Evolutionary conservation across 345 rosid genomes (phyloP).

Genomic region (Geranium rotundifolium): DNA sequence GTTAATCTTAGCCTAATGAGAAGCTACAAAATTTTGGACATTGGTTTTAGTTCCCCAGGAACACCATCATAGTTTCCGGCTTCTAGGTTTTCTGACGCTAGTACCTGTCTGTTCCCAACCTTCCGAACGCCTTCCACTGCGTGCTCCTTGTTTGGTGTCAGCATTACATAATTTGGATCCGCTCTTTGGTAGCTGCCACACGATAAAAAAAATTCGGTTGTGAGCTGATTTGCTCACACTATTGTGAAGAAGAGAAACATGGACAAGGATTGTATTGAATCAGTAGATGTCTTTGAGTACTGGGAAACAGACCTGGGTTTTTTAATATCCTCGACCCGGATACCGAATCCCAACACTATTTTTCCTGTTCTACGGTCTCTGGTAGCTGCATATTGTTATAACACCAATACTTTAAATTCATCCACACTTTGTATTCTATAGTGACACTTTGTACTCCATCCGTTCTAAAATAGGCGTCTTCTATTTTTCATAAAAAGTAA

Average conservation of each 20-base stretch:
- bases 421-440: neutral
- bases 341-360: constrained; percentile 55
- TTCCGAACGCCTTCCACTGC: constrained; percentile 73
- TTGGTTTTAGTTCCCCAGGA: constrained; percentile 68
- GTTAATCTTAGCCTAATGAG: neutral
- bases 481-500: too few species aligned
- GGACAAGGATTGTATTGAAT: too few species aligned
- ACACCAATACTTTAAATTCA: too few species aligned
- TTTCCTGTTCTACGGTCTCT: constrained; percentile 43
- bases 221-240: too few species aligned
- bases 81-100: constrained; percentile 46
- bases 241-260: too few species aligned
- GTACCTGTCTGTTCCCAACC: constrained; percentile 61
- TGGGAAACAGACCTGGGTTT: constrained; percentile 56
- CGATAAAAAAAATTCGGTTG: too few species aligned
- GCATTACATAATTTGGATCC: constrained; percentile 79
- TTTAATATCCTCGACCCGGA: constrained; percentile 63
- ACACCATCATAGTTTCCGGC: constrained; percentile 51
- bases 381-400: constrained; percentile 38
- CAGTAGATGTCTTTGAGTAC: neutral
- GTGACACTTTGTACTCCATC: too few species aligned
- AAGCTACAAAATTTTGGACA: constrained; percentile 45
- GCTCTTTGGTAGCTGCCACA: constrained; percentile 82
- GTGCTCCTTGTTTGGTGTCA: constrained; percentile 86
- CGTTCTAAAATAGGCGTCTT: too few species aligned